A percentile compares a stretch with the other conserved stretches of the same genome.
Conservation (phyloP, 805 yeast genomes). For the Saccharomycopsis babjevae region DNA sequence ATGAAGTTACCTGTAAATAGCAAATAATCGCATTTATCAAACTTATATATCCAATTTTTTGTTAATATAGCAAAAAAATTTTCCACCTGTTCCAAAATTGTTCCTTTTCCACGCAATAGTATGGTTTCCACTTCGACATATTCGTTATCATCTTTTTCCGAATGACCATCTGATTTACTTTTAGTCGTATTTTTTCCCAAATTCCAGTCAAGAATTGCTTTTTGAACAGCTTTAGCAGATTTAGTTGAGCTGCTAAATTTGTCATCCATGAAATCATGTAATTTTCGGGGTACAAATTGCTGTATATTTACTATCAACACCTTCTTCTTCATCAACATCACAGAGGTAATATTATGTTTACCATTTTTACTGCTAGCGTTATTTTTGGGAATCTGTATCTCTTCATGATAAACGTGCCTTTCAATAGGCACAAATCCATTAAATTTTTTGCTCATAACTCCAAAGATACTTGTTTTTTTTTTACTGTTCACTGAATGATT, state of each 20-base stretch:
- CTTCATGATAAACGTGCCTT: slow-evolving; percentile 15
- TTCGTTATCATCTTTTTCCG: not conserved
- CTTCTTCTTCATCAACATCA: not conserved
- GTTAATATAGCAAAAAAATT: slow-evolving; percentile 59
- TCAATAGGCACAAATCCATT: slow-evolving; percentile 14
- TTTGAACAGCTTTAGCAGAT: not conserved
- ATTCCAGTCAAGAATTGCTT: not conserved
- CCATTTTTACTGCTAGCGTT: not conserved
- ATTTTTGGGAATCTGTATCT: not conserved
- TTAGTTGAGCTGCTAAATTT: not conserved
- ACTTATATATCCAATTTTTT: slow-evolving; percentile 28
- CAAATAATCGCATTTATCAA: slow-evolving; percentile 34
- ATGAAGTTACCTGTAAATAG: slow-evolving; percentile 87
- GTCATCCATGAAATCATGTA: not conserved
- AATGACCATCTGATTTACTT: not conserved
- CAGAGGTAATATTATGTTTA: not conserved
- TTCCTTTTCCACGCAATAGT: slow-evolving; percentile 89
- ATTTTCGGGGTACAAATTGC: slow-evolving; percentile 9
- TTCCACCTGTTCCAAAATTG: slow-evolving; percentile 72
- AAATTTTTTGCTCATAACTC: not conserved
- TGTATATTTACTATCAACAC: slow-evolving; percentile 10
- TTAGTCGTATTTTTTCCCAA: not conserved
- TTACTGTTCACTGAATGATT: not conserved
- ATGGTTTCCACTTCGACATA: slow-evolving; percentile 63
- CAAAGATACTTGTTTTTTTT: not conserved